Conservation (phyloP, 75 land plant species). For the Adiantum capillusveneris region DNA sequence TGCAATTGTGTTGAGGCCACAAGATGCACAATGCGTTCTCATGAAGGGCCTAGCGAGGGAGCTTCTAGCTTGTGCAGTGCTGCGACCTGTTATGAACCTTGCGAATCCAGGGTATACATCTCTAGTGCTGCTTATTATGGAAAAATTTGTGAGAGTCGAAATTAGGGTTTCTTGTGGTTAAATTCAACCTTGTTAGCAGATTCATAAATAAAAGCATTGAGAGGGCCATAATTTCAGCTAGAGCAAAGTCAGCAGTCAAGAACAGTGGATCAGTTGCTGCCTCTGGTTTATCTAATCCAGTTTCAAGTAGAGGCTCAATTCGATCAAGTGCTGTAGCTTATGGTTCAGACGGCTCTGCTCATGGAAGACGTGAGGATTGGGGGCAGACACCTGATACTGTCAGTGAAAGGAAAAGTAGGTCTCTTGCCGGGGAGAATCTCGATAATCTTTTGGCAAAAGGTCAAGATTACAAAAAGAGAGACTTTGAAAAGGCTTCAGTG, state of each 20-base stretch:
- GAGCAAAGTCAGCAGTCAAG: conserved; percentile 9
- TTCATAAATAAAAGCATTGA: conserved; percentile 5
- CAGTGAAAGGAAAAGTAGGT: conserved; percentile 54
- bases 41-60: conserved; percentile 64
- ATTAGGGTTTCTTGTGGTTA: not conserved
- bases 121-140: not conserved
- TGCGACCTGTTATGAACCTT: conserved; percentile 86
- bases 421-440: conserved; percentile 83
- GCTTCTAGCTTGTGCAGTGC: conserved; percentile 88
- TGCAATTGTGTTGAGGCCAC: conserved; percentile 52
- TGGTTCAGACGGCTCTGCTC: too few relatives aligned
- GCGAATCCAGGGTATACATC: conserved; percentile 62
- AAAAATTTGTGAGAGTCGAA: not conserved
- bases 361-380: conserved; percentile 42
- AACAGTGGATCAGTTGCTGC: not conserved
- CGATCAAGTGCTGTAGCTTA: too few relatives aligned
- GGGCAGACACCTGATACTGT: conserved; percentile 62
- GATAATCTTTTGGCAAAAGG: conserved; percentile 94
- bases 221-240: conserved; percentile 8
- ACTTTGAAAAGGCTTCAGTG: conserved; percentile 18
- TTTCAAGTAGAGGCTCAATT: too few relatives aligned
- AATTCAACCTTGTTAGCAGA: not conserved
- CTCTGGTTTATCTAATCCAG: too few relatives aligned
- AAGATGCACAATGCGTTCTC: conserved; percentile 70
- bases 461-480: conserved; percentile 62